Conservation (phyloP, 2,329 filamentous ascomycete genomes). For the Colletotrichum sp. region DNA sequence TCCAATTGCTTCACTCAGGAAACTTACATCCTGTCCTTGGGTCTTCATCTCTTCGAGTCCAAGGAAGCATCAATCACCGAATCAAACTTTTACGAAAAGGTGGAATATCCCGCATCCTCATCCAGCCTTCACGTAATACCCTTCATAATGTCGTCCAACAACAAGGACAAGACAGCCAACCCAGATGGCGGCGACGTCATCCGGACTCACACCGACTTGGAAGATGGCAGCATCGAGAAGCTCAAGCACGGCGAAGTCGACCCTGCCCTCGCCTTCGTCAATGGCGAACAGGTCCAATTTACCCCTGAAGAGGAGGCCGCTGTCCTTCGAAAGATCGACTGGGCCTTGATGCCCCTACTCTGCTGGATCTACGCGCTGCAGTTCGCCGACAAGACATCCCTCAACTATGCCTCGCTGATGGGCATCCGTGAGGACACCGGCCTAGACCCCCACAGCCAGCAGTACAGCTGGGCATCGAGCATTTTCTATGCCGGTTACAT, state of each 20-base stretch:
- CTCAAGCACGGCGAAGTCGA: conserved; percentile 9
- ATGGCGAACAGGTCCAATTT: conserved; percentile 8
- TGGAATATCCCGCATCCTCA: background rate
- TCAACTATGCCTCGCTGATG: conserved; percentile 20
- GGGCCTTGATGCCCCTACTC: background rate
- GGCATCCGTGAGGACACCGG: conserved; percentile 21
- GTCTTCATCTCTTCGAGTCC: background rate
- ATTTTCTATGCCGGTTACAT: conserved; percentile 28
- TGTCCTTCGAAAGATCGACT: conserved; percentile 10
- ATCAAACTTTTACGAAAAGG: background rate
- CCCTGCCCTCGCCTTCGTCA: conserved; percentile 12
- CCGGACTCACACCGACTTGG: conserved; percentile 7
- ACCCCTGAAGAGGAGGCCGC: conserved; percentile 13
- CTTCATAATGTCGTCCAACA: background rate
- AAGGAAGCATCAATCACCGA: background rate
- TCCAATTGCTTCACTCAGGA: background rate
- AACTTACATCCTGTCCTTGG: background rate
- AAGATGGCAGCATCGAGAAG: conserved; percentile 17
- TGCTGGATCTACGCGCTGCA: conserved; percentile 19
- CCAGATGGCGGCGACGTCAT: conserved; percentile 4
- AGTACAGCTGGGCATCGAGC: conserved; percentile 25
- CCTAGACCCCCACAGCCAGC: conserved; percentile 9
- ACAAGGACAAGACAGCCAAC: background rate
- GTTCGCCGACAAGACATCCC: conserved; percentile 16
- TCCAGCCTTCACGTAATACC: background rate